Percentiles rank a stretch among this genome's conserved stretches.
These are phyloP conservation scores for Diaporthe longicolla DNA, from an alignment of 2,329 filamentous ascomycete species.

Conservation along the genomic window DNA sequence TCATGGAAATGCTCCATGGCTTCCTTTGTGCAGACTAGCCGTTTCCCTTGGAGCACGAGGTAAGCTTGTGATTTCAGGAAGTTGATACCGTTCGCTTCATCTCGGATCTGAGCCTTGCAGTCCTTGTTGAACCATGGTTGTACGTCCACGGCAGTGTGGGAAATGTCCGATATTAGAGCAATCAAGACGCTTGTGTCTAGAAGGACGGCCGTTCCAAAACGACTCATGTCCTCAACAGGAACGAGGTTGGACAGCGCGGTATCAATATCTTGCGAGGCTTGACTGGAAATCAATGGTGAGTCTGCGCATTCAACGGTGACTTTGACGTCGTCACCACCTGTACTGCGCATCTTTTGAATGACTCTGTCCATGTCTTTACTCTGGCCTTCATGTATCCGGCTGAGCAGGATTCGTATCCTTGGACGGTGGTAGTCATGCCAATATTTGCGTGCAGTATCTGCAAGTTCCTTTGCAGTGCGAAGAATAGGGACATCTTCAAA, in stretches of 20 bases:
- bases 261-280: conserved; percentile 43
- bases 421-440: conserved; percentile 46
- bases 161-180: conserved; percentile 81
- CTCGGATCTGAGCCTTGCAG: conserved; percentile 76
- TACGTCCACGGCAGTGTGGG: conserved; percentile 62
- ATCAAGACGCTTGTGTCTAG: conserved; percentile 80
- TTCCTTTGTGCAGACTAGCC: conserved; percentile 76
- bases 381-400: conserved; percentile 47
- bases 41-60: conserved; percentile 68
- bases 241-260: conserved; percentile 46
- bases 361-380: conserved; percentile 48
- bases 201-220: conserved; percentile 60
- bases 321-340: conserved; percentile 44
- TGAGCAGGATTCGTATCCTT: conserved; percentile 49
- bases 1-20: conserved; percentile 77
- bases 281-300: conserved; percentile 44
- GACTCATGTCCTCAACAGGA: conserved; percentile 43
- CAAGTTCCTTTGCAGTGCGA: conserved; percentile 47
- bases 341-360: conserved; percentile 43
- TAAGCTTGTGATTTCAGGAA: conserved; percentile 69
- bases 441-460: conserved; percentile 49
- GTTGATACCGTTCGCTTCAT: conserved; percentile 72
- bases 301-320: conserved; percentile 49
- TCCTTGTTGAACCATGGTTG: conserved; percentile 65
- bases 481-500: conserved; percentile 47